phyloP scores from a whole-genome alignment of 345 rosid species.

The Acer campestre region DNA sequence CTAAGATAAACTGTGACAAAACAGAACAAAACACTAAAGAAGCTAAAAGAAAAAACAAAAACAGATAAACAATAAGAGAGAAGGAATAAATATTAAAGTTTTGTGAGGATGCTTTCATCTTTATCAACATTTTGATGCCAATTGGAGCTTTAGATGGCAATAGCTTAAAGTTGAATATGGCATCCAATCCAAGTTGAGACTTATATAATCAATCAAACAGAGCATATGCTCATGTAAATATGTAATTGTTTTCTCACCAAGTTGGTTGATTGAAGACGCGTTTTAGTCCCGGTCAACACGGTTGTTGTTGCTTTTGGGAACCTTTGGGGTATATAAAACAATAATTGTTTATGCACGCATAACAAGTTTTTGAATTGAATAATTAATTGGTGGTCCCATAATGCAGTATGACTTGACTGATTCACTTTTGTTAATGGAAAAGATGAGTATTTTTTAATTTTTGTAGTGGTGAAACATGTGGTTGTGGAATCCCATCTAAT shows the following conservation, averaged over 20 bases:
- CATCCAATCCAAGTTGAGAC: not conserved
- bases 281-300: slow-evolving; percentile 15
- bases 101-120: not conserved
- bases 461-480: not conserved
- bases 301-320: not conserved
- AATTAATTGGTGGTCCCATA: not conserved
- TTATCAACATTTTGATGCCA: not conserved
- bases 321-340: not conserved
- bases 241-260: not conserved
- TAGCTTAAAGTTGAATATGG: not conserved
- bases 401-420: not conserved
- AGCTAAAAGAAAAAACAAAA: not conserved
- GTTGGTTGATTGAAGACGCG: not conserved
- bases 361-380: not conserved
- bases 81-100: no score
- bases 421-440: not conserved
- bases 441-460: not conserved
- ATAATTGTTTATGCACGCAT: not conserved
- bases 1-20: no score
- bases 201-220: not conserved
- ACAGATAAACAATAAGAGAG: no score
- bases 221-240: not conserved
- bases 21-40: not conserved
- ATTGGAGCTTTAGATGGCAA: not conserved
- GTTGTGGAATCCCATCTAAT: not conserved